Evolutionary conservation across 495 filamentous ascomycete species (phyloP).

Genomic region (Aspergillus haitiensis): DNA sequence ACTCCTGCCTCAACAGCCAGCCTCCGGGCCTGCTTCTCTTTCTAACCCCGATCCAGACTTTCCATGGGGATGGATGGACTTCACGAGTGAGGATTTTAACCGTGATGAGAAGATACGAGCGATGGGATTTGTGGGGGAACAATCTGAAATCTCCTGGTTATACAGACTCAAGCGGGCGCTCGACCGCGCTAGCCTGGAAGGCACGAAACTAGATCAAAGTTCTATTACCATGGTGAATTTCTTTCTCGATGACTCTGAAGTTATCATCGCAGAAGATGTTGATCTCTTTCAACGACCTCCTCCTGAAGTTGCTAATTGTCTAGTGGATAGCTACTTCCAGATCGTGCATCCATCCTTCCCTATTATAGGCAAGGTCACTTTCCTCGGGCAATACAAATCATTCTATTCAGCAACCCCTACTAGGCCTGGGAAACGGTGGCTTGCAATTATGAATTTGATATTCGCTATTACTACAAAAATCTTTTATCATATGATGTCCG

Average conservation of each 20-base stretch:
- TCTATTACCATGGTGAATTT: conserved; percentile 50
- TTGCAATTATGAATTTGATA: conserved; percentile 63
- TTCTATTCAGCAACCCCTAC: conserved; percentile 38
- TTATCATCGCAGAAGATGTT: conserved; percentile 42
- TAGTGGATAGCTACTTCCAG: conserved; percentile 57
- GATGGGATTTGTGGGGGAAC: conserved; percentile 63
- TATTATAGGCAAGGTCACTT: conserved; percentile 53
- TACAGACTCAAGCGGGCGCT: conserved; percentile 47
- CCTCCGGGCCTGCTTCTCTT: conserved; percentile 19
- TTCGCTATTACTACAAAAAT: conserved; percentile 63
- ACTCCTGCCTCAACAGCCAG: conserved; percentile 19
- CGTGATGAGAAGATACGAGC: conserved; percentile 49
- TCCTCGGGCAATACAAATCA: conserved; percentile 42
- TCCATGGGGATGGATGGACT: conserved; percentile 52
- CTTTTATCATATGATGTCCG: conserved; percentile 33
- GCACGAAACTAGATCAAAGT: conserved; percentile 27
- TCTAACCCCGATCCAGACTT: conserved; percentile 38
- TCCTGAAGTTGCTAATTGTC: conserved; percentile 49
- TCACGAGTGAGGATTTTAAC: conserved; percentile 59
- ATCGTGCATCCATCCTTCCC: conserved; percentile 60
- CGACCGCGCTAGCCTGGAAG: conserved; percentile 24
- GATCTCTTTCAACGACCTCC: conserved; percentile 52
- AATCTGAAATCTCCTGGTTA: conserved; percentile 63
- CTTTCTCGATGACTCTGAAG: conserved; percentile 55
- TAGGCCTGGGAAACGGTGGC: conserved; percentile 51